Percentiles rank a stretch among this genome's conserved stretches.
Conservation (phyloP, 257 asterid species). For the Forsythia suspensa region DNA sequence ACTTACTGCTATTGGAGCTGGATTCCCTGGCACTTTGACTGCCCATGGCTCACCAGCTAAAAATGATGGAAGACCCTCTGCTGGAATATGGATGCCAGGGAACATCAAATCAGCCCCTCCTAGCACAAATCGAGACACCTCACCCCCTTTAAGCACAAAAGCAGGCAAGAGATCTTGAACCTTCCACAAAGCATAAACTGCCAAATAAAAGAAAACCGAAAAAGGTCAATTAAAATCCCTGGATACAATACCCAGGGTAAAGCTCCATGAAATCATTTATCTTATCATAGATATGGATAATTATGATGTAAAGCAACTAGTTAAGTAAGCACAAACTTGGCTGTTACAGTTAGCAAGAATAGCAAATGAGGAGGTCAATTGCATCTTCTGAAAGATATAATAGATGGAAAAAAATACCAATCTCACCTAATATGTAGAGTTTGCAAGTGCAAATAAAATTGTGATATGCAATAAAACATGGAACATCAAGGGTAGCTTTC, state of each 20-base stretch:
- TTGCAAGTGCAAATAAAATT: background rate
- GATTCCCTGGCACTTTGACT: constrained; percentile 93
- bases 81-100: constrained; percentile 77
- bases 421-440: background rate
- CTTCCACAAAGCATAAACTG: constrained; percentile 97
- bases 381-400: background rate
- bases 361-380: constrained; percentile 10
- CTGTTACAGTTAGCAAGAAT: background rate
- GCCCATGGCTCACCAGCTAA: constrained; percentile 87
- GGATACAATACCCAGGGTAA: constrained; percentile 5
- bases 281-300: background rate
- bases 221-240: background rate
- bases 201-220: constrained; percentile 20
- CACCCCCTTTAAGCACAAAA: constrained; percentile 89
- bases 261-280: background rate
- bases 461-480: background rate
- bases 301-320: constrained; percentile 1
- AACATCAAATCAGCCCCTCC: constrained; percentile 99
- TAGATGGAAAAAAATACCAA: background rate
- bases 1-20: constrained; percentile 93
- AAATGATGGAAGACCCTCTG: constrained; percentile 81
- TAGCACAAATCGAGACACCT: constrained; percentile 76
- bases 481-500: background rate
- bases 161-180: constrained; percentile 86
- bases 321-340: background rate